Evolutionary conservation across 352 stramenopile species (phyloP), one percentile per base, ranked within the genome.

Genomic region (Phytophthora brassicae): DNA sequence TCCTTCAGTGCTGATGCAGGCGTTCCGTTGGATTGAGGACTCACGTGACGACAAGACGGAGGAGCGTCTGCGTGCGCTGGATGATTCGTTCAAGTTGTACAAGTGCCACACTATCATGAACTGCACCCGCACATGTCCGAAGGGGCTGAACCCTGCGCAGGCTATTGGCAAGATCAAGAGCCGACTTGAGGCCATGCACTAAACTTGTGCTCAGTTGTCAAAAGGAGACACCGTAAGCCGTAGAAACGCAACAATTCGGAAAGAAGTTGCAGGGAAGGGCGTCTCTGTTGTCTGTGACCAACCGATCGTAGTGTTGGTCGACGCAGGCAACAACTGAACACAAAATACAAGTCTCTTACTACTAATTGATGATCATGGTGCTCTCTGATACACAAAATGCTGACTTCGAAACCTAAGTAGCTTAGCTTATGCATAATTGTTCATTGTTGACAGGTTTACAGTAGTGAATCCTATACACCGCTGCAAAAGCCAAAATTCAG

Each of bases 61-160:
- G 61, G 96, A 99, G 84, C 92, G 98, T 72, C 74, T 99, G 20
- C 87, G 92, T 56, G 78, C 90, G 35, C 72, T 99, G 17, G 97
- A 99, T 74, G 98, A 99, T 82, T 92, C 97, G 56, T 99, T 99
- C 83, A 99, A 99, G 80, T 77, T 99, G 43, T 99, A 99, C 81
- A 94, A 97, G 72, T 99, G 96, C 87, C 97, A 99, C 84, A 99
- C 97, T 44, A 99, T 99, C 79, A 99, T 99, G 97, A 99, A 99
- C 88, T 99, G 98, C 89, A 98, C 94, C 64, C 98, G 98, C 74
- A 98, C 97, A 54, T 99, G 98, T 86, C 98, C 98, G 14, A 99
- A 99, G 89, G 95, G 98, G 58, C 90, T 99, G 61, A 99, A 99
- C 86, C 98, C 98, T 8, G 98, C 96, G 43, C 94, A 97, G 70